phyloP scores from a whole-genome alignment of 768 basidiomycete genomes.

The Hypholoma fasciculare region DNA sequence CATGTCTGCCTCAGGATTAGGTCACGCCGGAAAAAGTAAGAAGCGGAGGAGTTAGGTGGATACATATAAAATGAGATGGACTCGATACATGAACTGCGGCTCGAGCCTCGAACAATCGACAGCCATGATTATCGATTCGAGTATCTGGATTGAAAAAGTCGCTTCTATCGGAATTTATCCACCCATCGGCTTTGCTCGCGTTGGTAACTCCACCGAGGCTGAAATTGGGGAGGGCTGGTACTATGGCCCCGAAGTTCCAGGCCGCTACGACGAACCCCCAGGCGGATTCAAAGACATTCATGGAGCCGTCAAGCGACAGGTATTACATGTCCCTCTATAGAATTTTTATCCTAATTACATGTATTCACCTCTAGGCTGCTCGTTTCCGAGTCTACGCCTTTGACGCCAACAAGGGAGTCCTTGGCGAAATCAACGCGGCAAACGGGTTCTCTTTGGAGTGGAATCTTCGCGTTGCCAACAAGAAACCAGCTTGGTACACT shows the following conservation, averaged over 20 bases:
- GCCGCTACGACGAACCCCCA: constrained; percentile 15
- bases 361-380: constrained; percentile 22
- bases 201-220: constrained; percentile 26
- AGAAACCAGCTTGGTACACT: constrained; percentile 24
- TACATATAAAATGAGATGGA: not conserved
- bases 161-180: constrained; percentile 26
- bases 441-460: constrained; percentile 23
- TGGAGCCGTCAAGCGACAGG: constrained; percentile 28
- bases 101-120: not conserved
- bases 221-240: constrained; percentile 12
- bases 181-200: constrained; percentile 32
- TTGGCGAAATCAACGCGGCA: constrained; percentile 27
- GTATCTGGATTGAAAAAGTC: not conserved
- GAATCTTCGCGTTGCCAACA: constrained; percentile 33
- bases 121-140: not conserved
- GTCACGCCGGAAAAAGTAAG: not conserved
- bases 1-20: not conserved
- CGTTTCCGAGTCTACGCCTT: constrained; percentile 32
- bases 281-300: constrained; percentile 14
- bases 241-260: constrained; percentile 29
- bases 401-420: constrained; percentile 19
- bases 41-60: not conserved
- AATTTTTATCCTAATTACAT: not conserved
- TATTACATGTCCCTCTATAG: constrained; percentile 1
- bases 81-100: not conserved